Conservation (phyloP, 2,329 filamentous ascomycete species). For the Pseudocercospora crystallina region DNA sequence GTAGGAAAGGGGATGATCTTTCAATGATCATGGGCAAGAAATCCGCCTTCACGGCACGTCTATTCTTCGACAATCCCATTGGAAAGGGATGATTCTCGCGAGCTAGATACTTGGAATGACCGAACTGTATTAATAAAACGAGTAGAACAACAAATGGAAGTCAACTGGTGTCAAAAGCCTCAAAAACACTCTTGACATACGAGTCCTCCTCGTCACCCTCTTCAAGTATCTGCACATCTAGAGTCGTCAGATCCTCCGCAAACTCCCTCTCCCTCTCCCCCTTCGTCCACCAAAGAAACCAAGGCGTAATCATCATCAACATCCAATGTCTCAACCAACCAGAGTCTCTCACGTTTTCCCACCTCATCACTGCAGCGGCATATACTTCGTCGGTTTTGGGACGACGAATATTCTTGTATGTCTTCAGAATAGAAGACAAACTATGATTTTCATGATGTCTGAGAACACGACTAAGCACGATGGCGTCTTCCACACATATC, state of each 20-base stretch:
- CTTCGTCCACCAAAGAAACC: conserved; percentile 8
- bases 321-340: conserved; percentile 1
- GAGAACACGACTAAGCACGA: conserved; percentile 44
- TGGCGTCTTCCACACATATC: conserved; percentile 47
- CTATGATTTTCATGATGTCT: not conserved
- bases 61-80: too few relatives aligned
- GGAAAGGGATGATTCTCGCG: too few relatives aligned
- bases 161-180: too few relatives aligned
- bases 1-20: too few relatives aligned
- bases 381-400: conserved; percentile 2
- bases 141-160: too few relatives aligned
- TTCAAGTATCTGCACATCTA: not conserved
- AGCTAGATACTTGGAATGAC: too few relatives aligned
- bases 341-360: conserved; percentile 8
- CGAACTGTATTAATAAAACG: too few relatives aligned
- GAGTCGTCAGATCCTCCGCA: not conserved
- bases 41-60: too few relatives aligned
- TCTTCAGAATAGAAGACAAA: not conserved
- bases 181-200: not conserved
- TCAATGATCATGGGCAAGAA: too few relatives aligned
- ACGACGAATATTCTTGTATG: conserved; percentile 4
- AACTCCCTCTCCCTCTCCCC: conserved; percentile 1
- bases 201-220: not conserved
- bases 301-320: conserved; percentile 4
- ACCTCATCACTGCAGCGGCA: conserved; percentile 1